Evolutionary conservation across 2,329 filamentous ascomycete genomes (phyloP), one percentile per base, ranked within the genome.

Genomic region (Aspergillus chevalieri): DNA sequence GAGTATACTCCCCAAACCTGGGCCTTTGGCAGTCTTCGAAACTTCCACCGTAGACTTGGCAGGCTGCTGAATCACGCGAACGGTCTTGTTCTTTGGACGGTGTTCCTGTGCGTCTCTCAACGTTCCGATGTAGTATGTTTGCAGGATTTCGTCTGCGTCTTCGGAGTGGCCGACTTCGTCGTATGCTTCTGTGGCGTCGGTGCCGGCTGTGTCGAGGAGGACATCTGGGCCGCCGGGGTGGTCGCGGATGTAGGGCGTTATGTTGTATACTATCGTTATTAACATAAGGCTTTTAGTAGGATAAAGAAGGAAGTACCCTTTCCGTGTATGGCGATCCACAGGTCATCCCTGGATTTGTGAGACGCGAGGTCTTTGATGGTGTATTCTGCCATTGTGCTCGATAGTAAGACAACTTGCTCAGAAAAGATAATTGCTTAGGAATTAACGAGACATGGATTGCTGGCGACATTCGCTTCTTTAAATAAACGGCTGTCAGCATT

Each of bases 281-380:
- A 17, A 2, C 17, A 17, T 17, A 17, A 17, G 17, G 17, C 17
- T 17, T 17, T 17, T 17, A 17, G 17, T 17, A 17, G 17, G 17
- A 17, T 17, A 17, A 17, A 2, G 17, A 2, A 52, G 47, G 14
- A 9, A 43, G 46, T 64, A 78, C 78, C 76, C 67, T 82, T 72
- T 34, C 78, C 78, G 46, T 81, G 77, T 26, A 84, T 74, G 19
- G 74, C 66, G 58, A 82, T 71, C 79, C 79, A 83, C 14, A 74
- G 60, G 59, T 82, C 76, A 9, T 68, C 62, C 10, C 65, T 64
- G 5, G 57, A 72, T 43, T 73, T 78, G 60, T 83, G 81, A 26
- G 64, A 64, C 7, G 75, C 74, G 24, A 83, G 58, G 19, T 71
- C 65, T 15, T 62, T 54, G 36, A 56, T 21, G 1, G 60, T 62